Evolutionary conservation across 495 filamentous ascomycete species (phyloP).

Genomic region (Tuber microsphaerosporum): DNA sequence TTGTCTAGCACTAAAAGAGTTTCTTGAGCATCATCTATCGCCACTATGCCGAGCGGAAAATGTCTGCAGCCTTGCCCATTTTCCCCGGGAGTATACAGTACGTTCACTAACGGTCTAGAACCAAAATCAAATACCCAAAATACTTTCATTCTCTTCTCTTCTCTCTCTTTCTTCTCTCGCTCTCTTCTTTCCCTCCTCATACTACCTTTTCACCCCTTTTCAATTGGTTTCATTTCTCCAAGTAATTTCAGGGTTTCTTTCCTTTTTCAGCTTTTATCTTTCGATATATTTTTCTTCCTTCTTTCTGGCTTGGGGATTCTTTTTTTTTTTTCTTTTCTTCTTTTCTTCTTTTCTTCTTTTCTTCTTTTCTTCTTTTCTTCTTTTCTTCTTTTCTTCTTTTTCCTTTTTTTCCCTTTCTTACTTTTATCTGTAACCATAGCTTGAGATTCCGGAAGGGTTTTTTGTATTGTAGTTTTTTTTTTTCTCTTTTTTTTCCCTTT

Average conservation of each 20-base stretch:
- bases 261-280: background rate
- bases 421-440: background rate
- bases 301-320: background rate
- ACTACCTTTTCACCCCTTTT: conserved; percentile 2
- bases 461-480: conserved; percentile 11
- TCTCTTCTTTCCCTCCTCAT: background rate
- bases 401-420: conserved; percentile 1
- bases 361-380: background rate
- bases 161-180: conserved; percentile 8
- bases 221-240: background rate
- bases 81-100: conserved; percentile 23
- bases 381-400: background rate
- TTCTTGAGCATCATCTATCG: background rate
- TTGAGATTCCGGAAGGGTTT: background rate
- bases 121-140: conserved; percentile 12
- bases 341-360: background rate
- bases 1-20: conserved; percentile 7
- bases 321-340: background rate
- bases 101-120: conserved; percentile 13
- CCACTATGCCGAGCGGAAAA: background rate
- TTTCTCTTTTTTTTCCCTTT: conserved; percentile 12
- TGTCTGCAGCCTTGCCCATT: conserved; percentile 10
- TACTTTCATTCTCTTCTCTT: conserved; percentile 17
- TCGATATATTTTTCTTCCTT: background rate
- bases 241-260: conserved; percentile 4